Base-by-base conservation (phyloP, 179 eudicot genomes). In the Spinacia oleracea region DNA sequence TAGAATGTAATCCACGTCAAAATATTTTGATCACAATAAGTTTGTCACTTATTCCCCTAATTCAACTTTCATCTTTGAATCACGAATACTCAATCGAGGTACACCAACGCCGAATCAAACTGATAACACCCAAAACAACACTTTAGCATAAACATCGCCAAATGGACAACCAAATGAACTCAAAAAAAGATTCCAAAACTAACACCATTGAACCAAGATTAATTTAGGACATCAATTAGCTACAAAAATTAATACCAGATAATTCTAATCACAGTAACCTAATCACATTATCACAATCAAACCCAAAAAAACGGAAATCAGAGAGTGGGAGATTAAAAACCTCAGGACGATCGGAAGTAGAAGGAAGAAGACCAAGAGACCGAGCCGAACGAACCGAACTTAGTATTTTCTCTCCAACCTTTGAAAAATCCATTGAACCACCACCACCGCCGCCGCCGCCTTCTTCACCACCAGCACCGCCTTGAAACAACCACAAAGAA, bases 331-430 rank as follows among this genome's bases (percentile, higher is more conserved):
- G 4, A 56, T 2, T 10, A 20, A 72, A 11, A 76, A 95, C 98
- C 97, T 95, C 96, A 35, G 98, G 99, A 10, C 96, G 99, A 89
- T 93, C 95, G 34, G 97, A 87, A 38, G 89, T 51, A 9, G 93
- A 78, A 71, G 98, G 98, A 45, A 95, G 93, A 40, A 95, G 84
- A 58, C 95, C 96, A 40, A 93, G 88, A 43, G 98, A 89, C 32
- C 95, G 85, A 48, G 97, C 97, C 48, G 98, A 91, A 40, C 98
- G 97, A 73, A 96, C 99, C 40, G 99, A 91, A 73, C 91, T 96
- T 68, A 96, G 86, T 38, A 96, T 84, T 81, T 85, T 93, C 89
- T 96, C 97, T 0, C 98, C 99, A 31, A 87, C 90, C 78, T 87
- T 87, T 16, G 97, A 91, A 53, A 91, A 89, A 88, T 95, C 98